phyloP scores from a whole-genome alignment of 2,329 filamentous ascomycete species.

The Pestalotiopsis sp. region DNA sequence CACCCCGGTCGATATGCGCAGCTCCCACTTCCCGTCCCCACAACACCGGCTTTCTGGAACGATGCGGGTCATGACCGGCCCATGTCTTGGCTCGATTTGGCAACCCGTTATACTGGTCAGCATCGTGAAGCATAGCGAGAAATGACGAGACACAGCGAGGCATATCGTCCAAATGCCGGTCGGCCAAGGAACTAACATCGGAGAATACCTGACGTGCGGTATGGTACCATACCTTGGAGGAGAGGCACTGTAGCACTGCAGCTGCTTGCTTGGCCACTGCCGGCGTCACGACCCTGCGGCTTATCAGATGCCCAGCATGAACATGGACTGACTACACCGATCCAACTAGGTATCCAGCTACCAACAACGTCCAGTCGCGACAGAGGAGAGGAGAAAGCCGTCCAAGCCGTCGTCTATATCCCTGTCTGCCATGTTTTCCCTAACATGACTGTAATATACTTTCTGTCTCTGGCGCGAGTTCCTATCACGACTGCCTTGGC shows the following conservation, averaged over 20 bases:
- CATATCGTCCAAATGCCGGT: neutral
- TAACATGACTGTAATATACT: neutral
- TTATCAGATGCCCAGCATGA: neutral
- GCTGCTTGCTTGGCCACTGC: neutral
- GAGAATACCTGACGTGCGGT: constrained; percentile 1
- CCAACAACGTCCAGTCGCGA: neutral
- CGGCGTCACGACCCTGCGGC: neutral
- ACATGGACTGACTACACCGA: neutral
- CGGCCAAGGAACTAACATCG: neutral
- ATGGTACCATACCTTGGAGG: neutral
- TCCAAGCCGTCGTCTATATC: neutral
- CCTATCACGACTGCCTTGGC: neutral
- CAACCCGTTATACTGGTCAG: neutral
- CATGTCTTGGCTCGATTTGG: constrained; percentile 1
- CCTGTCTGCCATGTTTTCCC: neutral
- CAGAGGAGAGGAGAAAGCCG: neutral
- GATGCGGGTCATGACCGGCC: neutral
- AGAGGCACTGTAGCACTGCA: neutral
- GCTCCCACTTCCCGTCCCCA: constrained; percentile 1
- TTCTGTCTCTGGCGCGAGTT: neutral
- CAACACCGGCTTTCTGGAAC: neutral
- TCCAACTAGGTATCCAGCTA: neutral
- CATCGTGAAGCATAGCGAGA: neutral
- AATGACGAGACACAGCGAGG: neutral
- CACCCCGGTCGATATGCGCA: neutral